A percentile compares a stretch with the other conserved stretches of the same genome.
These are phyloP conservation scores for Cerioporus squamosus DNA, from an alignment of 1,284 basidiomycete species.

Conservation along the genomic window DNA sequence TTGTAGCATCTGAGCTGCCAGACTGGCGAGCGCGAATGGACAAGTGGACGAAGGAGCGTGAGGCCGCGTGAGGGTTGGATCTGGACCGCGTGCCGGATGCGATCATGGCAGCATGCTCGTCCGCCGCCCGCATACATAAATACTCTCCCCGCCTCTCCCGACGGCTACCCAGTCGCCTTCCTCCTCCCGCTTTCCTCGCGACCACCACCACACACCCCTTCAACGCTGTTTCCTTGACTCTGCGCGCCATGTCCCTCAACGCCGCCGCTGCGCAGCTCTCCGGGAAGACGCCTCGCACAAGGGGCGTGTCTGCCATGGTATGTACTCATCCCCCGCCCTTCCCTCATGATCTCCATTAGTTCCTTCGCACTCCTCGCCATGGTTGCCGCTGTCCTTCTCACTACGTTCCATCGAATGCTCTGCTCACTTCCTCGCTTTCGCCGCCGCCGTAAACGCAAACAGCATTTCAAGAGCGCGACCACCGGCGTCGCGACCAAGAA, in stretches of 20 bases:
- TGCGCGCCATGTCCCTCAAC: constrained; percentile 16
- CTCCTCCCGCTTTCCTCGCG: not conserved
- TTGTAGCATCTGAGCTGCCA: too few relatives aligned
- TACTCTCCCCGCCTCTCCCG: too few relatives aligned
- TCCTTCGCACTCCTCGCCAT: constrained; percentile 1
- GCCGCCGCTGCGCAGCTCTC: constrained; percentile 10
- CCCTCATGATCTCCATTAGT: not conserved
- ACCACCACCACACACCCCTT: not conserved
- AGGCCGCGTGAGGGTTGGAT: too few relatives aligned
- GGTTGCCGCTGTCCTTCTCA: constrained; percentile 19
- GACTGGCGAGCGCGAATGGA: too few relatives aligned
- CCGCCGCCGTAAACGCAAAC: constrained; percentile 41
- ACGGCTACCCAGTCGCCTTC: not conserved
- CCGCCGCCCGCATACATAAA: too few relatives aligned
- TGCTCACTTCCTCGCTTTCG: constrained; percentile 16
- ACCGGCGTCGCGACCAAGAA: constrained; percentile 96
- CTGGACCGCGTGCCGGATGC: too few relatives aligned
- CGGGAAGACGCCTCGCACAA: constrained; percentile 33
- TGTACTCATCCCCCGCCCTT: constrained; percentile 9
- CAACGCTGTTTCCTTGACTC: not conserved
- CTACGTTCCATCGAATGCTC: constrained; percentile 17
- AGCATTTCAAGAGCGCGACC: constrained; percentile 96
- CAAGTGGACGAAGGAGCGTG: too few relatives aligned
- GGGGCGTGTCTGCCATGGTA: constrained; percentile 36
- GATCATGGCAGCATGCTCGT: too few relatives aligned